Conservation (phyloP, 2,329 filamentous ascomycete genomes). For the Ceratocystis ficicola region DNA sequence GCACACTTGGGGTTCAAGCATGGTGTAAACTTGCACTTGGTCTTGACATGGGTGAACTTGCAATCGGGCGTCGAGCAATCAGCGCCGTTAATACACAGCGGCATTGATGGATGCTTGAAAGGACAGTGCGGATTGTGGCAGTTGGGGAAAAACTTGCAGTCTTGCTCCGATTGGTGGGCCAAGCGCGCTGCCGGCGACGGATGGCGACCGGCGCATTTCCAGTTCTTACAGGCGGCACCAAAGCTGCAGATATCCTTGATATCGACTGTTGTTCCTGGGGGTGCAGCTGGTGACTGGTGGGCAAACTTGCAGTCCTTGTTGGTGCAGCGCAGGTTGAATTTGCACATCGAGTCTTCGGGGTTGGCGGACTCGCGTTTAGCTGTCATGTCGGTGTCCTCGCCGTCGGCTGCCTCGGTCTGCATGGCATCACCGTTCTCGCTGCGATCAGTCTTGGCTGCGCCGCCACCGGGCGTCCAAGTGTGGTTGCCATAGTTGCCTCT, state of each 20-base stretch:
- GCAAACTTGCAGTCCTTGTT: constrained; percentile 86
- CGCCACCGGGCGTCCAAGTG: constrained; percentile 27
- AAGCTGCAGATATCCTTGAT: constrained; percentile 69
- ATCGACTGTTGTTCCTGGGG: constrained; percentile 64
- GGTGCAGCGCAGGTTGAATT: constrained; percentile 77
- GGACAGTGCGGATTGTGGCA: constrained; percentile 79
- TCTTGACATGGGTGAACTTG: constrained; percentile 79
- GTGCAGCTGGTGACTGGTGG: constrained; percentile 84
- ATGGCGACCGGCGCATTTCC: constrained; percentile 83
- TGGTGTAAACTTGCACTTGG: constrained; percentile 79
- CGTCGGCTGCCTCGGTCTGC: constrained; percentile 29
- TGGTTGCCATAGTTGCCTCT: constrained; percentile 35
- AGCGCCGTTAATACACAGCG: constrained; percentile 79
- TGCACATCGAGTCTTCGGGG: constrained; percentile 63
- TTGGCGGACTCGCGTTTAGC: constrained; percentile 43
- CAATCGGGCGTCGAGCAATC: constrained; percentile 73
- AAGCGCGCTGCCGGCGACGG: constrained; percentile 75
- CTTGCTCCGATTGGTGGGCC: constrained; percentile 67
- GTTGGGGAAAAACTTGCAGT: constrained; percentile 86
- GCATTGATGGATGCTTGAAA: constrained; percentile 80
- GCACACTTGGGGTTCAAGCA: constrained; percentile 80
- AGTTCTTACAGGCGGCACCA: constrained; percentile 87
- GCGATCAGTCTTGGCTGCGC: constrained; percentile 14
- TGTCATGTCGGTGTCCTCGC: constrained; percentile 53
- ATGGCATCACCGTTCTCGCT: constrained; percentile 29